phyloP scores from a whole-genome alignment of 1,284 basidiomycete genomes.

The Rhodofomes roseus region DNA sequence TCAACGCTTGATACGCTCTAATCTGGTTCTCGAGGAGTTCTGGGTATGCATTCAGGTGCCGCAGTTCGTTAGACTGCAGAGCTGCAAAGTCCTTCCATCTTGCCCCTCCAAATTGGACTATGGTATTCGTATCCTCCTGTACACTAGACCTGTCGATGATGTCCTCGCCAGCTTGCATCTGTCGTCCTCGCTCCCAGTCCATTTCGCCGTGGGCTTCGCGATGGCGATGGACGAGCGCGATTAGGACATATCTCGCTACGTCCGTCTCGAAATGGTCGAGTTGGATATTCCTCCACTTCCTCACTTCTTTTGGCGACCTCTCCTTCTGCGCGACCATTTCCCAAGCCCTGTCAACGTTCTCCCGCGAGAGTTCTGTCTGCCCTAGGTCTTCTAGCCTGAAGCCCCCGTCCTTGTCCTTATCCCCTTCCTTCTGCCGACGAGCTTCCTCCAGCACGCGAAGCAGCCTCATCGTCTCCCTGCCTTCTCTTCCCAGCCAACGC shows the following conservation, averaged over 20 bases:
- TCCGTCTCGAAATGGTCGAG: slow-evolving; percentile 31
- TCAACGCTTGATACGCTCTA: slow-evolving; percentile 25
- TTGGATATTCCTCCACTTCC: slow-evolving; percentile 22
- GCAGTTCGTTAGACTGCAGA: slow-evolving; percentile 25
- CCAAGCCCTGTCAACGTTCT: slow-evolving; percentile 22
- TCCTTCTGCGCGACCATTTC: slow-evolving; percentile 16
- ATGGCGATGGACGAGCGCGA: slow-evolving; percentile 22
- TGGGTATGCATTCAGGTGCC: slow-evolving; percentile 24
- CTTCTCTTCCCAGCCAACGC: slow-evolving; percentile 36
- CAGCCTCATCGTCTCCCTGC: slow-evolving; percentile 28
- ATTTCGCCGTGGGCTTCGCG: slow-evolving; percentile 13
- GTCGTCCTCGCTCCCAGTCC: background rate
- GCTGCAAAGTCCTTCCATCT: slow-evolving; percentile 22
- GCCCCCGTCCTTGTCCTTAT: slow-evolving; percentile 10
- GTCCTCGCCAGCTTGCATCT: background rate
- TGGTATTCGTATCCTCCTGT: background rate
- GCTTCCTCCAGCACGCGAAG: slow-evolving; percentile 30
- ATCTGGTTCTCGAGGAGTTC: slow-evolving; percentile 27
- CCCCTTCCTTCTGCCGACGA: slow-evolving; percentile 30
- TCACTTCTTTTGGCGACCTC: slow-evolving; percentile 19
- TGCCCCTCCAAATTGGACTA: slow-evolving; percentile 2
- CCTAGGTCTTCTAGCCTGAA: slow-evolving; percentile 2
- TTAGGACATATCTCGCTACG: slow-evolving; percentile 28
- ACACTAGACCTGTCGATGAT: background rate
- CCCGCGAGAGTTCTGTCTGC: slow-evolving; percentile 13